A percentile compares a stretch with the other conserved stretches of the same genome.
Conservation (phyloP, 352 stramenopile species). For the Phytophthora sansomeana region DNA sequence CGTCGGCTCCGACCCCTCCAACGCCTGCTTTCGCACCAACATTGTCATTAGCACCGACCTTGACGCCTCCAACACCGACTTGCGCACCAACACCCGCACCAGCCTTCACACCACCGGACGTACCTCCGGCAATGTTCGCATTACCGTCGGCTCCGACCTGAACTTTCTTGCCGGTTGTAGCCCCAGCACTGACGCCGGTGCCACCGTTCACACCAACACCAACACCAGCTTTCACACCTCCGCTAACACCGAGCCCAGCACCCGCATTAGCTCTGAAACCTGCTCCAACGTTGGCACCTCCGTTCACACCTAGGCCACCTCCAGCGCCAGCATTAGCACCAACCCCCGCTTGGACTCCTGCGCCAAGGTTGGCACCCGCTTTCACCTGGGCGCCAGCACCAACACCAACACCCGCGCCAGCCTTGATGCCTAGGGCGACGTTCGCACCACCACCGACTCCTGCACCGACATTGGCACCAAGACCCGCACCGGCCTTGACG, state of each 20-base stretch:
- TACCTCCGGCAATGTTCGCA: background rate
- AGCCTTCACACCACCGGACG: background rate
- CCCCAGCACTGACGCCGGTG: background rate
- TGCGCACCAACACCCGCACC: background rate
- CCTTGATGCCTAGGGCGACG: no score
- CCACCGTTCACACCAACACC: background rate
- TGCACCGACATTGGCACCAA: background rate
- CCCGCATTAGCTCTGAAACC: background rate
- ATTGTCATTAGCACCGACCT: background rate
- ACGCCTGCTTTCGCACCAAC: background rate
- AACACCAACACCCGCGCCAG: no score
- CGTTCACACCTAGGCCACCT: no score
- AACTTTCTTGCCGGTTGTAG: no score
- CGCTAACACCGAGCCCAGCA: background rate
- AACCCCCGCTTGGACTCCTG: background rate
- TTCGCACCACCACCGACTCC: background rate
- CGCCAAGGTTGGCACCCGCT: background rate
- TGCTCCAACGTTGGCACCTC: background rate
- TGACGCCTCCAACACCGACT: background rate
- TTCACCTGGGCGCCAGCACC: no score
- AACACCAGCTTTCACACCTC: background rate
- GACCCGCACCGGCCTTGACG: background rate
- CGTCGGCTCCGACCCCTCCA: background rate
- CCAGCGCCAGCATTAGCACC: background rate
- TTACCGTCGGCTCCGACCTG: background rate